These are phyloP conservation scores for Apiospora kogelbergensis DNA, from an alignment of 2,329 filamentous ascomycete genomes.

Conservation along the genomic window DNA sequence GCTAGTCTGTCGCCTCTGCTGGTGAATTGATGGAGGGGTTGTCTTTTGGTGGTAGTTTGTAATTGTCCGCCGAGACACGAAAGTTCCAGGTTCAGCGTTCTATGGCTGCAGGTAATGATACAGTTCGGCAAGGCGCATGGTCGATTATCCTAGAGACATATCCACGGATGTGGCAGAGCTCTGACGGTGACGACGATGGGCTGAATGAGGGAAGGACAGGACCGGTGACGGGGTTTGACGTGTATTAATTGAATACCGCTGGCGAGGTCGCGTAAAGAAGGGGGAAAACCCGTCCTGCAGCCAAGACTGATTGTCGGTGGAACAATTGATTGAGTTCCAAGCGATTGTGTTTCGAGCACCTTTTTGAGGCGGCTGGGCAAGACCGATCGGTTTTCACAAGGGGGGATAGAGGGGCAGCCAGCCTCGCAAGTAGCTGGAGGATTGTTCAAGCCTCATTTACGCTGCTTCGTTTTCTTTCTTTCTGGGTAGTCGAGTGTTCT, in stretches of 20 bases:
- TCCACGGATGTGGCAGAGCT: background rate
- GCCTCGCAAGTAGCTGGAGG: background rate
- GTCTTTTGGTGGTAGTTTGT: background rate
- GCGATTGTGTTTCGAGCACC: slow-evolving; percentile 4
- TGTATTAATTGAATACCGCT: background rate
- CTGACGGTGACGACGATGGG: background rate
- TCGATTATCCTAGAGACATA: slow-evolving; percentile 4
- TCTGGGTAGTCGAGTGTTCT: background rate
- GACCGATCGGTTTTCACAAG: background rate
- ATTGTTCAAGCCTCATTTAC: background rate
- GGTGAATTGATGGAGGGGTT: background rate
- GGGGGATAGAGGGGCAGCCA: background rate
- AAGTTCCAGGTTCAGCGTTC: slow-evolving; percentile 1
- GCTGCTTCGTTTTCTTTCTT: background rate
- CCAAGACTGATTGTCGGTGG: slow-evolving; percentile 3
- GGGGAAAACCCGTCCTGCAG: slow-evolving; percentile 1
- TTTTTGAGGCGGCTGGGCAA: slow-evolving; percentile 3
- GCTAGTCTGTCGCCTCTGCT: slow-evolving; percentile 1
- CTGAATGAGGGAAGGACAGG: background rate
- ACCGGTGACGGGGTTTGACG: background rate
- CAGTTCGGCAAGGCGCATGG: slow-evolving; percentile 9
- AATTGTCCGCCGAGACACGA: background rate
- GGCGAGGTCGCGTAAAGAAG: background rate
- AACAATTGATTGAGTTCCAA: slow-evolving; percentile 1
- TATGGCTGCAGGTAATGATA: slow-evolving; percentile 12